Evolutionary conservation across 2,329 filamentous ascomycete species (phyloP).

Genomic region (Diaporthe citri): DNA sequence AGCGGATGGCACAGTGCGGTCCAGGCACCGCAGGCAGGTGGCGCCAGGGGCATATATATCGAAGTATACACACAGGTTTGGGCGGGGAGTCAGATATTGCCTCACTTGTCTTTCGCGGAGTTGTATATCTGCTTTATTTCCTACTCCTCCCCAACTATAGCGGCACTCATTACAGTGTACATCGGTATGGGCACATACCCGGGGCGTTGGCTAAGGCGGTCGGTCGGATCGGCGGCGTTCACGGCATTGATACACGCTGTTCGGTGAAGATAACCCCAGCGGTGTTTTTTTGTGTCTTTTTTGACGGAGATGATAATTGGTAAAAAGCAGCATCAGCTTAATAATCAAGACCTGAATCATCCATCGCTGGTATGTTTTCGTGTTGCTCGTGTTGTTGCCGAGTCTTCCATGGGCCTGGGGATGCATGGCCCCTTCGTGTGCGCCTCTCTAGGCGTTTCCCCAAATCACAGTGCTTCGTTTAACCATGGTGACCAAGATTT

Average conservation of each 20-base stretch:
- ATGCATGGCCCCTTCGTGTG: neutral
- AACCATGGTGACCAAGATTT: no score
- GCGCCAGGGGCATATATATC: neutral
- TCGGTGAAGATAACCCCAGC: neutral
- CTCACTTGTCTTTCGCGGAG: neutral
- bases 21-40: neutral
- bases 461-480: no score
- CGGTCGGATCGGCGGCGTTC: neutral
- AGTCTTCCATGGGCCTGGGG: neutral
- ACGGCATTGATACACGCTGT: conserved; percentile 13
- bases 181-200: conserved; percentile 13
- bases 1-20: conserved; percentile 10
- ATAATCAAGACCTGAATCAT: conserved; percentile 12
- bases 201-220: conserved; percentile 1
- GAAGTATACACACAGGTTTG: neutral
- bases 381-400: neutral
- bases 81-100: neutral
- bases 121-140: neutral
- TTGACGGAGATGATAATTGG: conserved; percentile 11
- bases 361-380: neutral
- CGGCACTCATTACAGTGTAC: conserved; percentile 18
- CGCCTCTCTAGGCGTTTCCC: neutral
- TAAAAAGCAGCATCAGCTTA: conserved; percentile 6
- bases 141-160: conserved; percentile 4
- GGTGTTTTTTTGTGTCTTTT: neutral